Evolutionary conservation across 805 yeast genomes (phyloP).

Genomic region (Wickerhamomyces silvicola): DNA sequence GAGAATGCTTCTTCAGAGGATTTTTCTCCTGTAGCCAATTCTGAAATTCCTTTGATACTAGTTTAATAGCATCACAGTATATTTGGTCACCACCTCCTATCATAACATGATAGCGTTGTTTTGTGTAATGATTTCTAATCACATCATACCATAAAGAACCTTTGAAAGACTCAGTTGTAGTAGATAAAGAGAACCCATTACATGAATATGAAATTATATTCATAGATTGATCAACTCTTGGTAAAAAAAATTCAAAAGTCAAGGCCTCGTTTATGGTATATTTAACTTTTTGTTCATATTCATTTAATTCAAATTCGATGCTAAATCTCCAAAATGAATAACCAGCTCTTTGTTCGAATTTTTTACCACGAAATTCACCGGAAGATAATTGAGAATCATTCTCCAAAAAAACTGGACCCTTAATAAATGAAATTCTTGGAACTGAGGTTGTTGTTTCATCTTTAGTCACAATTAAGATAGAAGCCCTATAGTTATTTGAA

Average conservation of each 20-base stretch:
- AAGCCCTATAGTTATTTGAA: constrained; percentile 52
- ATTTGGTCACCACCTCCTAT: constrained; percentile 97
- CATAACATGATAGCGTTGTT: constrained; percentile 81
- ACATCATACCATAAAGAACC: constrained; percentile 88
- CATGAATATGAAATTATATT: constrained; percentile 81
- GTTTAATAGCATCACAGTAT: constrained; percentile 76
- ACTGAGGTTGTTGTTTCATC: constrained; percentile 28
- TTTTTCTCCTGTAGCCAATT: constrained; percentile 59
- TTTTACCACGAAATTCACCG: constrained; percentile 43
- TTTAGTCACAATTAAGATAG: constrained; percentile 55
- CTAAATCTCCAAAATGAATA: constrained; percentile 61
- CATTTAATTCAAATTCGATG: constrained; percentile 41
- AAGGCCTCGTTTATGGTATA: constrained; percentile 49
- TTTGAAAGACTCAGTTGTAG: constrained; percentile 59
- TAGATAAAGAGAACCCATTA: constrained; percentile 79
- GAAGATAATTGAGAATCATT: constrained; percentile 7
- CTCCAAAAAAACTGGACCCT: constrained; percentile 24
- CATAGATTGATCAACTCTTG: constrained; percentile 60
- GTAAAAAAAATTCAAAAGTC: constrained; percentile 64
- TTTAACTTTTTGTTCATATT: constrained; percentile 53
- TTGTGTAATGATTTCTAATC: constrained; percentile 50
- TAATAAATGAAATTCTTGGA: constrained; percentile 19
- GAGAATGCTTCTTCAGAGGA: constrained; percentile 38
- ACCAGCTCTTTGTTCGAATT: constrained; percentile 38
- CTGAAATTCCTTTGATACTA: constrained; percentile 43